Evolutionary conservation across 2,329 filamentous ascomycete species (phyloP).

Genomic region (Zopfia rhizophila): DNA sequence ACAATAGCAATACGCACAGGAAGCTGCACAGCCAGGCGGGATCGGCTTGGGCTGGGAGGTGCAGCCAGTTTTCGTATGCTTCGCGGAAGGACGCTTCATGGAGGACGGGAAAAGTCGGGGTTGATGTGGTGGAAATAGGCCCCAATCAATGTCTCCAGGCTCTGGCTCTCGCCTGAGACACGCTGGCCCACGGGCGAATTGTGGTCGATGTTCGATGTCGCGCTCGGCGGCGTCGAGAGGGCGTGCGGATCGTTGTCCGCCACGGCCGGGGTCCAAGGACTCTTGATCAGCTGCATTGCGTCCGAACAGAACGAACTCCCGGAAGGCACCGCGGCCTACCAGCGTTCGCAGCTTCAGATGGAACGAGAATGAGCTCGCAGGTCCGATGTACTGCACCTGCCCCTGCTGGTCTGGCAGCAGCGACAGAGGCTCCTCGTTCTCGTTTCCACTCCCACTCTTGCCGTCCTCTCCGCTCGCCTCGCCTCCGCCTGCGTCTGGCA

Average conservation of each 20-base stretch:
- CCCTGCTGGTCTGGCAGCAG: conserved; percentile 56
- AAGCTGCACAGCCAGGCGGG: conserved; percentile 56
- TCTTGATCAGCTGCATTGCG: conserved; percentile 50
- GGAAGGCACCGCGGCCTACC: conserved; percentile 44
- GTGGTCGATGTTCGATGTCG: conserved; percentile 29
- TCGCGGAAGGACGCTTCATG: conserved; percentile 57
- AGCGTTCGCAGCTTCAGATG: conserved; percentile 54
- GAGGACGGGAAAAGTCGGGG: conserved; percentile 55
- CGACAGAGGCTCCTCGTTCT: conserved; percentile 48
- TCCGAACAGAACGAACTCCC: conserved; percentile 55
- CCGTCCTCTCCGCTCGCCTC: conserved; percentile 26
- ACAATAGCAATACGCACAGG: conserved; percentile 54
- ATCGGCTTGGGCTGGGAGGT: conserved; percentile 44
- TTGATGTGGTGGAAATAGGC: conserved; percentile 57
- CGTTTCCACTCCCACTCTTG: conserved; percentile 28
- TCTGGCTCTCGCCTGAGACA: conserved; percentile 24
- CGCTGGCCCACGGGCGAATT: conserved; percentile 35
- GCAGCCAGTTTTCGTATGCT: conserved; percentile 50
- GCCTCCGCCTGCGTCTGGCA: conserved; percentile 41
- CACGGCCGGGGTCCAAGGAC: conserved; percentile 27
- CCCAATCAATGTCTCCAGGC: conserved; percentile 49
- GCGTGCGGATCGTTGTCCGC: conserved; percentile 29
- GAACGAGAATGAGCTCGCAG: conserved; percentile 55
- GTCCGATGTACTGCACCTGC: conserved; percentile 58
- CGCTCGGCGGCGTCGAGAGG: conserved; percentile 33